Evolutionary conservation across 441 rosid genomes (phyloP).

Genomic region (Dalechampia spathulata): DNA sequence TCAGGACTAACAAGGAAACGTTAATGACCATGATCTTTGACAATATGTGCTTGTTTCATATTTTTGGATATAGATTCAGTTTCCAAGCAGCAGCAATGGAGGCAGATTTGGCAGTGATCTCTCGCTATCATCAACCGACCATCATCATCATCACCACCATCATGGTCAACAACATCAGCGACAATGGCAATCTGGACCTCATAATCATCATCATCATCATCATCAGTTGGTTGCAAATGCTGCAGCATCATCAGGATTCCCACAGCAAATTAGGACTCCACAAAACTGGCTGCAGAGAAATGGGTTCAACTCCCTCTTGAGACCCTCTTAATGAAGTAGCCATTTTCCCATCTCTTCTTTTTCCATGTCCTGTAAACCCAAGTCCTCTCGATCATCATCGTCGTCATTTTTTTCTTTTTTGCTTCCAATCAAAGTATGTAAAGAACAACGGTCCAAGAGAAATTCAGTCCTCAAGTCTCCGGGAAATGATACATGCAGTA

Average conservation of each 20-base stretch:
- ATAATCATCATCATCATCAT: conserved; percentile 26
- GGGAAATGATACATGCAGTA: conserved; percentile 10
- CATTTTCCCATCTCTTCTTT: too few relatives aligned
- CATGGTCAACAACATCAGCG: conserved; percentile 26
- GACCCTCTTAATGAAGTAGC: conserved; percentile 44
- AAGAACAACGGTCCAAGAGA: conserved; percentile 12
- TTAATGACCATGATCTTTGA: too few relatives aligned
- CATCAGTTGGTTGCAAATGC: conserved; percentile 64
- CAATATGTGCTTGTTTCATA: too few relatives aligned
- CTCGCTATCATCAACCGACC: conserved; percentile 38
- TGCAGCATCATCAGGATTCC: conserved; percentile 99
- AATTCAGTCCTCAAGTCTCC: too few relatives aligned
- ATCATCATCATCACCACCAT: conserved; percentile 11
- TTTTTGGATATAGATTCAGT: conserved; percentile 22
- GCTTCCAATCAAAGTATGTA: conserved; percentile 7
- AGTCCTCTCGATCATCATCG: background rate
- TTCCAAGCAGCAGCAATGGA: conserved; percentile 63
- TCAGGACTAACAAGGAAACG: too few relatives aligned
- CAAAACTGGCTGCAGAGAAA: too few relatives aligned
- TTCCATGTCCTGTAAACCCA: too few relatives aligned
- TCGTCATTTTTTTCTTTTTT: background rate
- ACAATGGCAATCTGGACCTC: conserved; percentile 47
- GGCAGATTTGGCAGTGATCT: conserved; percentile 63
- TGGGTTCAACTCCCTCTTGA: conserved; percentile 56
- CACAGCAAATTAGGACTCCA: conserved; percentile 56